Base-by-base conservation (phyloP, 2,329 filamentous ascomycete genomes). In the Ceratocystis harringtonii region DNA sequence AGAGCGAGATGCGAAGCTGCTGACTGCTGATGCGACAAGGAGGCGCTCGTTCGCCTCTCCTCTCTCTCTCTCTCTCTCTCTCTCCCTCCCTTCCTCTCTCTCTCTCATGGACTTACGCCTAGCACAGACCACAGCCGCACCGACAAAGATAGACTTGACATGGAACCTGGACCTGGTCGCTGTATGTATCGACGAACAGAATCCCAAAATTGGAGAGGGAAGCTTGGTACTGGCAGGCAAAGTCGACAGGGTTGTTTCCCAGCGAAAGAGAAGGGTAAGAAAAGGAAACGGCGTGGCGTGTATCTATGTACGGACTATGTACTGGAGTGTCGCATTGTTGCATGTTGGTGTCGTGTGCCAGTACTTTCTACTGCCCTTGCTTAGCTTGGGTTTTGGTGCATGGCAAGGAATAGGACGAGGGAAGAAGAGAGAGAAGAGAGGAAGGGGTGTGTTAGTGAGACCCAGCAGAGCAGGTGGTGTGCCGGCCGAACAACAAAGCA, bases 81-180 rank as follows among this genome's bases (percentile, higher is more conserved):
- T 19, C 45, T n/a, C 45, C 22, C 45, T 50, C 7, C n/a, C 17
- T 4, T n/a, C 1, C 45, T 50, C 41, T 50, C 45, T 50, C 19
- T 8, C 45, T n/a, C 45, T n/a, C 19, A 15, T 25, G 10, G 50
- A 19, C 50, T 55, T 25, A 2, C 12, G 25, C 32, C 28, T 36
- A 30, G 28, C 55, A 58, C 55, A 58, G 55, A 36, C 55, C 55
- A 58, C 55, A 58, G 55, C 28, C 55, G 55, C 55, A 58, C 55
- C 55, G 55, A 58, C 55, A 58, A 58, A 58, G 55, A 58, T 58
- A 58, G 55, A 58, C 55, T 58, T 58, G 55, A 58, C 55, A 58
- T 58, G 28, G 55, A 58, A 58, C 55, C 28, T 58, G 55, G 55
- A 32, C 55, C 55, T n/a, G 17, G 55, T 58, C 36, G 36, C 25